Conservation (phyloP, 768 basidiomycete species). For the Rhodosporidiobolus odoratus region DNA sequence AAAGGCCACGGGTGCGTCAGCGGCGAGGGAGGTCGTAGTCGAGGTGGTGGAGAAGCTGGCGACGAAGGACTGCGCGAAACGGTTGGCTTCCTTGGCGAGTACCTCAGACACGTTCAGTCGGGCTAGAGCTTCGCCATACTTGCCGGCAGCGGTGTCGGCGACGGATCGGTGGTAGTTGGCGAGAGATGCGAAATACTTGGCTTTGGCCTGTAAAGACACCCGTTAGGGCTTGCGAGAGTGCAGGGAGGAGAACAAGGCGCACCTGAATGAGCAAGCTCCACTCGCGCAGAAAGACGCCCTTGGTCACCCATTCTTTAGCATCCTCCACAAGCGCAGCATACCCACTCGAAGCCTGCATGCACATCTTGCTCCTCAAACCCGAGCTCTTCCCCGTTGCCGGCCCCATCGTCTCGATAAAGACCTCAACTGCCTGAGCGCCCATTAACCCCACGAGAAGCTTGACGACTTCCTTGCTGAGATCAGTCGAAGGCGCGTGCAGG, state of each 20-base stretch:
- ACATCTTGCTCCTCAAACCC: constrained; percentile 71
- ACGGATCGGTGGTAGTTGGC: constrained; percentile 80
- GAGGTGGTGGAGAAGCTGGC: constrained; percentile 59
- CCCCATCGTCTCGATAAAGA: constrained; percentile 68
- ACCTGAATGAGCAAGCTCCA: constrained; percentile 86
- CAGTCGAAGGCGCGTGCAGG: constrained; percentile 91
- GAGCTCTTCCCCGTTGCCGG: constrained; percentile 84
- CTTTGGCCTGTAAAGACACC: constrained; percentile 62
- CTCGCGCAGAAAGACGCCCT: constrained; percentile 88
- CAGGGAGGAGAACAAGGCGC: constrained; percentile 30
- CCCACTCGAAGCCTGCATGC: constrained; percentile 70
- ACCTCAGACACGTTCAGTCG: constrained; percentile 71
- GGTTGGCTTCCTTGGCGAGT: constrained; percentile 74
- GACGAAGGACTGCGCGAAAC: constrained; percentile 63
- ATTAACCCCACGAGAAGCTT: constrained; percentile 85
- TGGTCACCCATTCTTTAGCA: constrained; percentile 92
- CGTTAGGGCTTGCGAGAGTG: background rate
- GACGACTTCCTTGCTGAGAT: constrained; percentile 87
- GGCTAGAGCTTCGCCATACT: constrained; percentile 79
- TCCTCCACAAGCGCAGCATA: constrained; percentile 81
- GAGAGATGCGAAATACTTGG: constrained; percentile 79
- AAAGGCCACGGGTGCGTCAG: constrained; percentile 75
- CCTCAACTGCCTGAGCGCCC: constrained; percentile 87
- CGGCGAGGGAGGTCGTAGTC: constrained; percentile 58
- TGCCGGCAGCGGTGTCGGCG: constrained; percentile 66